Base-by-base conservation (phyloP, 176 grass and related monocot genomes). In the Aechmea fasciata region DNA sequence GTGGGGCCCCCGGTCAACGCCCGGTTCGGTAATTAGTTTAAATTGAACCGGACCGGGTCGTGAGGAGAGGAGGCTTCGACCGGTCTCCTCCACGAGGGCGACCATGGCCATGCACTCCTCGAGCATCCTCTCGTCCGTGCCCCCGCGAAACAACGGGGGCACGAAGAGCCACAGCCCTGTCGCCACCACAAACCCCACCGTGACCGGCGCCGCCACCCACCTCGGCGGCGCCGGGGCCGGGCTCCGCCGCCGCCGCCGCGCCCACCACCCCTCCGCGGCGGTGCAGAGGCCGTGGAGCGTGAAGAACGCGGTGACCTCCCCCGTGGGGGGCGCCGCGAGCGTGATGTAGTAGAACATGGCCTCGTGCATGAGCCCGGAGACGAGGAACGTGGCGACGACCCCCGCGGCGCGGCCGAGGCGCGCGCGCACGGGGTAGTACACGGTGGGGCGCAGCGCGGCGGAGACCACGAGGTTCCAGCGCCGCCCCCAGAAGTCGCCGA, bases 331-430 rank as follows among this genome's bases (percentile, higher is more conserved):
- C 23, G 14, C 23, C 7, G 57, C 8, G 13, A 54, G 15, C 47
- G 81, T 75, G 29, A 85, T 59, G 79, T 88, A 80, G 78, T 82
- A 92, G 74, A 92, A 85, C 0, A 83, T 75, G 14, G 80, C 64
- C 80, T 92, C 89, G 83, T 92, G 89, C 89, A 92, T 92, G 14
- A 92, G 65, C 66, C 89, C 89, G 2, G 85, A 92, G 19, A 92
- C 85, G 12, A 83, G 72, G 79, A 92, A 92, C 19, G 79, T 1
- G 12, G 82, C 61, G 11, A 88, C 11, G 49, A 85, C 53, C 53
- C 64, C 89, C 0, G 75, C 59, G 12, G 68, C 76, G 24, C 1
- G 33, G 66, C 82, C 82, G 52, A 73, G 49, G 53, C 54, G 73
- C n/a, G 73, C 62, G 23, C 74, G 55, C 7, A 85, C 79, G 0